A percentile compares a stretch with the other conserved stretches of the same genome.
phyloP scores from a whole-genome alignment of 305 asterid genomes.

The Fraxinus dipetala region DNA sequence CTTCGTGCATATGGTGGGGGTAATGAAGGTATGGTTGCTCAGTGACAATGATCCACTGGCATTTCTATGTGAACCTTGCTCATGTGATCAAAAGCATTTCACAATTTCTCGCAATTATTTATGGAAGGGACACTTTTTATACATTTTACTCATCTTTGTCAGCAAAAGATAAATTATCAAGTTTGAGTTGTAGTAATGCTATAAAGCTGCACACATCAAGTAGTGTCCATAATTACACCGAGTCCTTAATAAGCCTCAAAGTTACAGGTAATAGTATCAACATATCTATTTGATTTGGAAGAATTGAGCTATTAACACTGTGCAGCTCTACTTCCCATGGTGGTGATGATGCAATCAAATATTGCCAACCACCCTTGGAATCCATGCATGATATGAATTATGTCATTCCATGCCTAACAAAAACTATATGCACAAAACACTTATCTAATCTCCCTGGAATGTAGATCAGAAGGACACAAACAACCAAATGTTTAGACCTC shows the following conservation, averaged over 20 bases:
- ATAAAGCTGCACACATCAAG: background rate
- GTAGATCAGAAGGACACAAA: background rate
- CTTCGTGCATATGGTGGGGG: background rate
- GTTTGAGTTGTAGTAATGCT: background rate
- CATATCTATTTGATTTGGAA: background rate
- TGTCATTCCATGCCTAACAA: background rate
- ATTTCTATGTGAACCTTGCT: background rate
- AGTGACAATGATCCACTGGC: background rate
- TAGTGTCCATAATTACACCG: background rate
- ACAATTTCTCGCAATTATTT: background rate
- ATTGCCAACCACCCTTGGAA: background rate
- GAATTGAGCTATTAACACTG: background rate
- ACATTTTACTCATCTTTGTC: background rate
- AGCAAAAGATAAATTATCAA: background rate
- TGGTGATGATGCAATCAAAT: background rate
- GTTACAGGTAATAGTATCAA: background rate
- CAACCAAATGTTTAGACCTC: background rate
- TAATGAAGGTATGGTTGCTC: background rate
- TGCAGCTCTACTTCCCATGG: background rate
- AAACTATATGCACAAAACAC: background rate
- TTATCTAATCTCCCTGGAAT: background rate
- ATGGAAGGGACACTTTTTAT: background rate
- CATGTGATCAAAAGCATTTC: background rate
- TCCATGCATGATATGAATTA: background rate
- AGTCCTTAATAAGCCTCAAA: background rate